Conservation (phyloP, 768 basidiomycete genomes). For the Leccinum subtestaceum region DNA sequence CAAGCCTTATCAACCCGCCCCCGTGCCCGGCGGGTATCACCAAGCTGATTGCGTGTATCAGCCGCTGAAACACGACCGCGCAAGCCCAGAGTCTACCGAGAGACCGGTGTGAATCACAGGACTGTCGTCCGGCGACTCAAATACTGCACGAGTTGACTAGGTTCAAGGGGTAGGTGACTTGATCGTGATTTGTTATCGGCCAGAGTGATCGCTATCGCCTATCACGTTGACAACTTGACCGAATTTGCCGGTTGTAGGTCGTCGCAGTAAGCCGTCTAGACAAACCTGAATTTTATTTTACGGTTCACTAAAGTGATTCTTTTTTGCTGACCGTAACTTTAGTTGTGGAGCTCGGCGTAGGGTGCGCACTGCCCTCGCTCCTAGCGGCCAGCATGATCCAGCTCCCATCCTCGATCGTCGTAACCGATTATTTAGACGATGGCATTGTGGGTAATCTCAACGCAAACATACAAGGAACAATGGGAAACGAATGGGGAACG, state of each 20-base stretch:
- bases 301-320: background rate
- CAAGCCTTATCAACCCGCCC: background rate
- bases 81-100: background rate
- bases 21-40: background rate
- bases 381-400: slow-evolving; percentile 45
- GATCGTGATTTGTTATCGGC: background rate
- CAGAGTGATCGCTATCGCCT: no score
- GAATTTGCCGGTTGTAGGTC: slow-evolving; percentile 30
- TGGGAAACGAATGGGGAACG: slow-evolving; percentile 66
- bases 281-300: no score
- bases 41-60: background rate
- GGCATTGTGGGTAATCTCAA: slow-evolving; percentile 55
- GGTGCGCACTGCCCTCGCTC: slow-evolving; percentile 65
- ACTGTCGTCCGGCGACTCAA: background rate
- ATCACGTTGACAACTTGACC: no score
- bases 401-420: slow-evolving; percentile 52
- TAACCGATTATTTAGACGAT: slow-evolving; percentile 70
- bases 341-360: slow-evolving; percentile 75
- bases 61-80: background rate
- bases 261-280: slow-evolving; percentile 37
- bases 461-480: slow-evolving; percentile 54
- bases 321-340: background rate
- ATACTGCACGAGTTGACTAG: background rate
- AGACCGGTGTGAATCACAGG: background rate
- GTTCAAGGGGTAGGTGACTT: background rate